Evolutionary conservation across 208 protist genomes (phyloP).

Genomic region (Naegleria gruberi): DNA sequence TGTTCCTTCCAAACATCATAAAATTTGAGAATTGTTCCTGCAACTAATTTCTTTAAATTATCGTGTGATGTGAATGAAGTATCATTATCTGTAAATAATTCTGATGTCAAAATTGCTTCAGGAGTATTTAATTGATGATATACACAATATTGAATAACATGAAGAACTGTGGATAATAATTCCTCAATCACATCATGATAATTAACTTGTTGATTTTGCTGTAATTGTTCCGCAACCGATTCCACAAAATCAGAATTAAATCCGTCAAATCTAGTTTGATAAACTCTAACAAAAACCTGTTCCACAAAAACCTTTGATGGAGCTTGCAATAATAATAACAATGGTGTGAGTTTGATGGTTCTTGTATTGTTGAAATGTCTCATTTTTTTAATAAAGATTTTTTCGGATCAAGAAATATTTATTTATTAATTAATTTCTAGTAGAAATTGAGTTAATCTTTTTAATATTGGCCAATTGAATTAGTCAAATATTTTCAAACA

Average conservation of each 20-base stretch:
- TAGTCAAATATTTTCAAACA: too few relatives aligned
- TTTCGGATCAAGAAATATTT: too few relatives aligned
- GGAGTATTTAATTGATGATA: not conserved
- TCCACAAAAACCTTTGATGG: not conserved
- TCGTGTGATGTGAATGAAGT: not conserved
- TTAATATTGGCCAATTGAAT: too few relatives aligned
- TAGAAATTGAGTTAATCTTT: too few relatives aligned
- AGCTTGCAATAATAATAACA: not conserved
- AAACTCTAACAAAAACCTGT: conserved; percentile 2
- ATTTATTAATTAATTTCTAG: too few relatives aligned
- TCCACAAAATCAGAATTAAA: not conserved
- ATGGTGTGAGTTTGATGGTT: not conserved
- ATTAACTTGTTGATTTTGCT: not conserved
- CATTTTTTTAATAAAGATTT: not conserved
- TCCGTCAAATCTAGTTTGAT: conserved; percentile 1
- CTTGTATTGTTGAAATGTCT: not conserved
- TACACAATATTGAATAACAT: not conserved
- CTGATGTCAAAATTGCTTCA: not conserved
- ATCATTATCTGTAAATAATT: not conserved
- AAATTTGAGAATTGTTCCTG: not conserved
- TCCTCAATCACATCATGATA: not conserved
- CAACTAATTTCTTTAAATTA: not conserved
- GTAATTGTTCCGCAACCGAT: not conserved
- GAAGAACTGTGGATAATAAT: not conserved
- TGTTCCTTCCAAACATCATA: not conserved